Evolutionary conservation across 768 basidiomycete species (phyloP), one percentile per base, ranked within the genome.

Genomic region (Tulasnella sp.): DNA sequence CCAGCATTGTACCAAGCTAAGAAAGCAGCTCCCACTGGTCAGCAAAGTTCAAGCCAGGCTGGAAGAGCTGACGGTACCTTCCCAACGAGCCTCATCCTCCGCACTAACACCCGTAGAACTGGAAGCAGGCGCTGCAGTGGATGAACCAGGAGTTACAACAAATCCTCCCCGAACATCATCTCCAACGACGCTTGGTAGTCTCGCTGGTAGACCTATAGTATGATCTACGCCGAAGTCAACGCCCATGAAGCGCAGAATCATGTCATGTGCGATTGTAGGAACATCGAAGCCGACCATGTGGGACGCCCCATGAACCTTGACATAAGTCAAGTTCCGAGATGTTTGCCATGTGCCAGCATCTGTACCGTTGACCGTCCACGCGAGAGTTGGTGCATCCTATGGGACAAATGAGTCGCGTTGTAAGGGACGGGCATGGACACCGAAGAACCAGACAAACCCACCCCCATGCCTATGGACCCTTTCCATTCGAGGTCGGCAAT

Each of bases 231-330:
- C 88, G 80, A 97, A 93, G 84, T 99, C 91, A 77, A 96, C 89
- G 71, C 89, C 91, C 91, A 98, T 94, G 85, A 99, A 99, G 17
- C 97, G 93, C 52, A 97, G 89, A 79, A 99, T 97, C 97, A 99
- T 98, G 83, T 99, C 97, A 82, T 98, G 95, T 3, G 96, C 86
- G 25, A 91, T 89, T 72, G 93, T 88, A 0, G 96, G 96, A 15
- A 92, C 85, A 82, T 99, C 97, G 82, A 86, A 92, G 15, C 92
- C 91, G 9, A 89, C 97, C 97, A 99, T 99, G 83, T 99, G 97
- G 0, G 96, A 98, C 2, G 94, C 93, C 77, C 95, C 93, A 83
- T 91, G 92, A 34, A 97, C 88, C 93, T 96, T n/a, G 67, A 90
- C 93, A 80, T 97, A 99, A 15, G 97, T 96, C 80, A 99, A 83